Percentiles rank a stretch among this genome's conserved stretches.
Conservation (phyloP, 2,329 filamentous ascomycete genomes). For the Fusarium sp. region DNA sequence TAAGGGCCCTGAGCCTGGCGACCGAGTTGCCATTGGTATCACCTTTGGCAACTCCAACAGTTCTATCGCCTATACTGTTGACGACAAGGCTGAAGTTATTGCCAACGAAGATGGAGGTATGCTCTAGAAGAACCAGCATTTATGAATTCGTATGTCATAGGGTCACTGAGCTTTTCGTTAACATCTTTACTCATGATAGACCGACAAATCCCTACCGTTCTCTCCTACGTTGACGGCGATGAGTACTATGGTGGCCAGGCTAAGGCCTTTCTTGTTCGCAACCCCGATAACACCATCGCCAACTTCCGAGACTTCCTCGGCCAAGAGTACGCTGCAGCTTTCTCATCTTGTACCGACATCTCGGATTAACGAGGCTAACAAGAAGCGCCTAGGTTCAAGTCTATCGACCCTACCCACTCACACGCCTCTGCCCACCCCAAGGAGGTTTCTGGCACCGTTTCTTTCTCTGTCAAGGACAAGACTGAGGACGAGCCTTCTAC, state of each 20-base stretch:
- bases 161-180: constrained; percentile 11
- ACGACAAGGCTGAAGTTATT: constrained; percentile 97
- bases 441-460: constrained; percentile 77
- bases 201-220: constrained; percentile 93
- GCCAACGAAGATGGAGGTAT: constrained; percentile 97
- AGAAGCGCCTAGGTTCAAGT: constrained; percentile 75
- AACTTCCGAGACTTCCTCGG: constrained; percentile 97
- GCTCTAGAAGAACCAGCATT: constrained; percentile 47
- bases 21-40: constrained; percentile 87
- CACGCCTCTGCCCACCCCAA: constrained; percentile 93
- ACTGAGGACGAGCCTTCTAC: constrained; percentile 73
- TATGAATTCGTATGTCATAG: not conserved
- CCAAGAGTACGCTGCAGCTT: constrained; percentile 76
- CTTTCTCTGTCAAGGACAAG: constrained; percentile 88
- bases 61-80: constrained; percentile 92
- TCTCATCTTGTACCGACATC: not conserved
- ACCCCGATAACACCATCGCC: constrained; percentile 91
- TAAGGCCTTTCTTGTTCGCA: constrained; percentile 92
- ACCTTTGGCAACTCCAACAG: constrained; percentile 99
- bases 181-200: constrained; percentile 65
- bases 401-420: constrained; percentile 95
- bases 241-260: constrained; percentile 97
- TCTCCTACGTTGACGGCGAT: constrained; percentile 95
- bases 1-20: constrained; percentile 65
- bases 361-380: constrained; percentile 36